Conservation (phyloP, 225 moss, liverwort and hornwort genomes). For the Ulota crispa region DNA sequence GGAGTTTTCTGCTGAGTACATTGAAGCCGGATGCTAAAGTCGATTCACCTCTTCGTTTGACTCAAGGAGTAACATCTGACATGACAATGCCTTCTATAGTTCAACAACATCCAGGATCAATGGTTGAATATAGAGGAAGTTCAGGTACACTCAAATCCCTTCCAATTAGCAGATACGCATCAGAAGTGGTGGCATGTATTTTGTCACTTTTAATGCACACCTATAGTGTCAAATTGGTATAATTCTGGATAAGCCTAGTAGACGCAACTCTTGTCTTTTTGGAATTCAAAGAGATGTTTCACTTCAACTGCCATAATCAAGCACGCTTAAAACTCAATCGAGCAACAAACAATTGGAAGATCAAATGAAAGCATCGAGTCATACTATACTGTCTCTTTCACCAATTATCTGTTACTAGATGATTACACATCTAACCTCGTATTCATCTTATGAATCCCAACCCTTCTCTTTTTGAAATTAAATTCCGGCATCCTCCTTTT, state of each 20-base stretch:
- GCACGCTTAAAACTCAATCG: neutral
- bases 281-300: neutral
- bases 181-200: neutral
- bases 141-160: constrained; percentile 30
- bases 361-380: neutral
- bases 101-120: constrained; percentile 30
- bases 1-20: constrained; percentile 55
- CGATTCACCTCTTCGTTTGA: constrained; percentile 43
- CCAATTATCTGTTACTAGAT: neutral
- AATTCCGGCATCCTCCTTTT: neutral
- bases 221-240: neutral
- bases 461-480: neutral
- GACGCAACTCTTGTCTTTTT: neutral
- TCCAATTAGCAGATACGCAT: neutral
- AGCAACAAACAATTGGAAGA: neutral
- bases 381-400: neutral
- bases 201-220: neutral
- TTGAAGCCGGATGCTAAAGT: constrained; percentile 42
- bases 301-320: neutral
- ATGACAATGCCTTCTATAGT: constrained; percentile 22
- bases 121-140: constrained; percentile 31
- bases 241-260: neutral
- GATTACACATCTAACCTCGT: neutral
- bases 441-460: neutral
- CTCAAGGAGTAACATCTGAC: constrained; percentile 46